phyloP scores from a whole-genome alignment of 495 filamentous ascomycete species.

The Lasiosphaeris hirsuta region DNA sequence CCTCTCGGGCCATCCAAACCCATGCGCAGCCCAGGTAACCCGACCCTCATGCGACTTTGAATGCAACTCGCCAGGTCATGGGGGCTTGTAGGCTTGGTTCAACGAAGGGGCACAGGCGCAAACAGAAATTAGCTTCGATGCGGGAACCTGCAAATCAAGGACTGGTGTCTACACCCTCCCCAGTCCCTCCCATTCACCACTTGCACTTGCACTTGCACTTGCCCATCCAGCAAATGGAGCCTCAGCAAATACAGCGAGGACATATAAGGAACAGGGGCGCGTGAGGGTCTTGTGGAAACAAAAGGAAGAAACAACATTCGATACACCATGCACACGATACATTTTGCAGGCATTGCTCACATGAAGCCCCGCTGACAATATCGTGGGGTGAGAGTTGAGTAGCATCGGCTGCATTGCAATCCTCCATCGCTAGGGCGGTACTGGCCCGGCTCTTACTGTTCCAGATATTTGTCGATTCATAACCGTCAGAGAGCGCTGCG shows the following conservation, averaged over 20 bases:
- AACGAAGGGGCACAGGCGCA: slow-evolving; percentile 20
- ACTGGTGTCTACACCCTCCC: not conserved
- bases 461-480: not conserved
- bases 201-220: no score
- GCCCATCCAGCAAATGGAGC: not conserved
- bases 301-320: no score
- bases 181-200: not conserved
- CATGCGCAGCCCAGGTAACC: slow-evolving; percentile 18
- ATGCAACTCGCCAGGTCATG: slow-evolving; percentile 18
- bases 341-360: no score
- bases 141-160: slow-evolving; percentile 15
- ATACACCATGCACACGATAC: no score
- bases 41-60: slow-evolving; percentile 12
- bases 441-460: not conserved
- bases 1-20: slow-evolving; percentile 15
- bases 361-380: no score
- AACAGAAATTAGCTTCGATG: slow-evolving; percentile 25
- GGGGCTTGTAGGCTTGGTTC: slow-evolving; percentile 20
- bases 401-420: not conserved
- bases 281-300: no score
- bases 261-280: no score
- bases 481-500: no score
- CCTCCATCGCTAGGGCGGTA: slow-evolving; percentile 1
- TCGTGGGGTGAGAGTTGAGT: not conserved
- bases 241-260: no score